phyloP scores from a whole-genome alignment of 1,139 yeast species.

The Saccharomyces pastorianus region DNA sequence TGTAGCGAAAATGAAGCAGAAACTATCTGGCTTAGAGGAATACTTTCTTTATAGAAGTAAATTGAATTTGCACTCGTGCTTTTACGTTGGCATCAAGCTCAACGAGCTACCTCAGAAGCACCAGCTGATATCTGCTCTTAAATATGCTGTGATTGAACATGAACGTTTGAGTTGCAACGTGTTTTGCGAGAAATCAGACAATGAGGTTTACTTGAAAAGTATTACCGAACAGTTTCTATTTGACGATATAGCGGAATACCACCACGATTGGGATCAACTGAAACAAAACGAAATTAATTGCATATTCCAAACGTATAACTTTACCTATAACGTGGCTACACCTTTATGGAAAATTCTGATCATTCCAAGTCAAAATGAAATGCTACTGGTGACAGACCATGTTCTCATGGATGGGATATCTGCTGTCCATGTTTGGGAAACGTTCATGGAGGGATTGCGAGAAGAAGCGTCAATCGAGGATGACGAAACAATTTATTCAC shows the following conservation, averaged over 20 bases:
- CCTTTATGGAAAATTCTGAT: slow-evolving; percentile 26
- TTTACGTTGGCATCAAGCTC: slow-evolving; percentile 18
- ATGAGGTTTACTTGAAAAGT: slow-evolving; percentile 5
- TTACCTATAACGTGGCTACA: slow-evolving; percentile 11
- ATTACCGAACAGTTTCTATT: slow-evolving; percentile 9
- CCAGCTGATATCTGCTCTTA: slow-evolving; percentile 11
- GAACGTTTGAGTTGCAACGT: slow-evolving; percentile 20
- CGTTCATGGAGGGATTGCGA: slow-evolving; percentile 11
- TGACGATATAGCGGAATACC: slow-evolving; percentile 20
- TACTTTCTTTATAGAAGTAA: slow-evolving; percentile 21
- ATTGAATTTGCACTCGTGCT: slow-evolving; percentile 22
- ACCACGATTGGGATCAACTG: slow-evolving; percentile 10
- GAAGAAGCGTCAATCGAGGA: background rate
- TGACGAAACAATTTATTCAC: background rate
- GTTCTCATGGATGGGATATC: slow-evolving; percentile 27
- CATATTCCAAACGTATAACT: slow-evolving; percentile 17
- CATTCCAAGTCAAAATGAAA: slow-evolving; percentile 10
- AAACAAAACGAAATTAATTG: slow-evolving; percentile 13
- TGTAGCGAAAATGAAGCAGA: slow-evolving; percentile 3
- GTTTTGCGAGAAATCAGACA: slow-evolving; percentile 1
- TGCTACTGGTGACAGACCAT: slow-evolving; percentile 22
- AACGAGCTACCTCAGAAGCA: slow-evolving; percentile 14
- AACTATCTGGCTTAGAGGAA: slow-evolving; percentile 19
- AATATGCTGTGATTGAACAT: slow-evolving; percentile 9
- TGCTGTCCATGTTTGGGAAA: slow-evolving; percentile 17